Evolutionary conservation across 768 basidiomycete genomes (phyloP), one percentile per base, ranked within the genome.

Genomic region (Suillus bovinus): DNA sequence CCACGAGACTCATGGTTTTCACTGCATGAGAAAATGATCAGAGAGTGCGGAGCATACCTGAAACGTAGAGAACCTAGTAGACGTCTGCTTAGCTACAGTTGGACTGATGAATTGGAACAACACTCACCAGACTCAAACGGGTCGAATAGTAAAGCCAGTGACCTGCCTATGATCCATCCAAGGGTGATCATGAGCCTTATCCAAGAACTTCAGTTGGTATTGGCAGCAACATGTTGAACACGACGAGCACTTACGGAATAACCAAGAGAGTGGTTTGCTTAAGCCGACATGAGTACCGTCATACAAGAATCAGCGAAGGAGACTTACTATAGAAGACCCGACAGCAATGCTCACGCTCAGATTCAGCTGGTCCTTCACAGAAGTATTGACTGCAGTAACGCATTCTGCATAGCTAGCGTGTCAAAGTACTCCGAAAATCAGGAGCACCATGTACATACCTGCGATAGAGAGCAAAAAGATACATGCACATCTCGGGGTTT

Each of bases 231-330:
- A 27, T 17, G 20, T 44, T 1, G 33, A 1, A 11, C 17, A 27
- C 10, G 31, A 33, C 7, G 20, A 33, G 7, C 33, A 80, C 86
- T 69, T 64, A 91, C 84, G 93, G 89, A 74, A 96, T 86, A 72
- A 96, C 86, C 71, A 95, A 85, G 65, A 96, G 82, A 1, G 91
- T 86, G 63, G 89, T 90, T 89, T 93, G 91, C 87, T 93, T 63
- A 9, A n/a, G 34, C 54, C 14, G 8, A 47, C 55, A 59, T 47
- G 55, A 50, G 58, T 7, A 1, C 22, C 29, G 17, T 47, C 2
- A 46, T 56, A 61, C 22, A 27, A 31, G 33, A 54, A 24, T 61
- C 55, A 42, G 44, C 4, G 13, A 10, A 22, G 39, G 33, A 39
- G 66, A 79, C 87, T 67, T 63, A 89, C 88, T 65, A 90, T 87